Conservation (phyloP, 768 basidiomycete species). For the Macrocybe gigantea region DNA sequence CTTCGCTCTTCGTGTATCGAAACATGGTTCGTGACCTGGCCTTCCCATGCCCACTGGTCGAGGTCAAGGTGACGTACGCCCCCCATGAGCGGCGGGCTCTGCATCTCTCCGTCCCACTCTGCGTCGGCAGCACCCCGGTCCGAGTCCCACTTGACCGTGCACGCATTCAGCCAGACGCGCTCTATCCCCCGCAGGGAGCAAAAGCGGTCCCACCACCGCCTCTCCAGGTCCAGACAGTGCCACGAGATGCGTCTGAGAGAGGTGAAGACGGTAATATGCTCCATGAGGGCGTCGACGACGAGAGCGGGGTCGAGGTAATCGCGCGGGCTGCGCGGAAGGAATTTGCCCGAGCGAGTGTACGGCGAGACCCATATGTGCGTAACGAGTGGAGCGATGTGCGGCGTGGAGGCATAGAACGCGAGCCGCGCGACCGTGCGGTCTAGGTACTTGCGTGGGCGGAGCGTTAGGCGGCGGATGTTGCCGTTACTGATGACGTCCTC, state of each 20-base stretch:
- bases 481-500: no score
- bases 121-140: no score
- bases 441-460: slow-evolving; percentile 22
- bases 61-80: slow-evolving; percentile 21
- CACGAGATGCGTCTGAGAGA: slow-evolving; percentile 26
- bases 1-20: slow-evolving; percentile 26
- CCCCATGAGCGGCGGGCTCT: slow-evolving; percentile 6
- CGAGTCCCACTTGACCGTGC: slow-evolving; percentile 10
- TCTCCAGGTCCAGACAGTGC: slow-evolving; percentile 29
- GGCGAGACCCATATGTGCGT: slow-evolving; percentile 30
- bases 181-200: slow-evolving; percentile 18
- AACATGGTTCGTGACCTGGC: slow-evolving; percentile 23
- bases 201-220: slow-evolving; percentile 24
- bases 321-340: slow-evolving; percentile 18
- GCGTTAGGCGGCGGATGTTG: slow-evolving; percentile 18
- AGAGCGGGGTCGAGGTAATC: slow-evolving; percentile 26
- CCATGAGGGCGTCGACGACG: slow-evolving; percentile 25
- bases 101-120: no score
- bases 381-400: slow-evolving; percentile 27
- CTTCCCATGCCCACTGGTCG: slow-evolving; percentile 33
- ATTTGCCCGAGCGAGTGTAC: slow-evolving; percentile 20
- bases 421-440: slow-evolving; percentile 22
- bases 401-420: slow-evolving; percentile 21
- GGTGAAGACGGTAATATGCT: slow-evolving; percentile 22
- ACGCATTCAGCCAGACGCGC: slow-evolving; percentile 28